Conservation (phyloP, 306 rosid species). For the Sechiopsis laciniata region DNA sequence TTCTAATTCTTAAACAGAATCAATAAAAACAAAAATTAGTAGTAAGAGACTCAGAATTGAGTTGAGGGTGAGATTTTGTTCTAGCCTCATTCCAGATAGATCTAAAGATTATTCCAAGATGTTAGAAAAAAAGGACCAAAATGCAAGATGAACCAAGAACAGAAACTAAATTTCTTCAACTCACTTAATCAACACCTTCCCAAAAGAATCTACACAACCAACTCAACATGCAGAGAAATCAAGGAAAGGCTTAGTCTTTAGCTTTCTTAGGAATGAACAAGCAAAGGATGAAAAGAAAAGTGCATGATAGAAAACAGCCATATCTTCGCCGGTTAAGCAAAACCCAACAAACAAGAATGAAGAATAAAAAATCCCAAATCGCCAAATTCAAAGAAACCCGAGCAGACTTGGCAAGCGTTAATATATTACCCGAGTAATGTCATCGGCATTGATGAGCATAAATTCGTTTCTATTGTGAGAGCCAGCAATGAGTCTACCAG, state of each 20-base stretch:
- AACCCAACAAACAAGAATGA: neutral
- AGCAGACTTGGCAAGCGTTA: neutral
- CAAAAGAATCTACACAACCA: neutral
- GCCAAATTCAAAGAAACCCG: slow-evolving; percentile 14
- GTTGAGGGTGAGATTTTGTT: neutral
- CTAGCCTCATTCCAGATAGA: neutral
- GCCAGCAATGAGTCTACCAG: slow-evolving; percentile 91
- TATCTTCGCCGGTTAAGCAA: neutral
- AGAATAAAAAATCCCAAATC: neutral
- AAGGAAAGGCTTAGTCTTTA: neutral
- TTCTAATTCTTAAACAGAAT: neutral
- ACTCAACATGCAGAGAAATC: slow-evolving; percentile 3
- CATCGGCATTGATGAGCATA: slow-evolving; percentile 95
- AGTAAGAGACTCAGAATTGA: neutral
- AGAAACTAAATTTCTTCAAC: neutral
- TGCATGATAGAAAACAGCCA: neutral
- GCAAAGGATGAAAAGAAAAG: neutral
- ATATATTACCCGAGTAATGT: slow-evolving; percentile 59
- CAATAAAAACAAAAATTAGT: neutral
- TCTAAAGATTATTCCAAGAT: neutral
- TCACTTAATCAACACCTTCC: neutral
- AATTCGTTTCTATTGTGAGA: slow-evolving; percentile 97
- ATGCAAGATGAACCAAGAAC: neutral
- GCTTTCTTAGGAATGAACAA: neutral
- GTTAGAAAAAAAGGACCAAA: neutral